These are phyloP conservation scores for Corylus avellana DNA, from an alignment of 306 rosid genomes.

Conservation along the genomic window DNA sequence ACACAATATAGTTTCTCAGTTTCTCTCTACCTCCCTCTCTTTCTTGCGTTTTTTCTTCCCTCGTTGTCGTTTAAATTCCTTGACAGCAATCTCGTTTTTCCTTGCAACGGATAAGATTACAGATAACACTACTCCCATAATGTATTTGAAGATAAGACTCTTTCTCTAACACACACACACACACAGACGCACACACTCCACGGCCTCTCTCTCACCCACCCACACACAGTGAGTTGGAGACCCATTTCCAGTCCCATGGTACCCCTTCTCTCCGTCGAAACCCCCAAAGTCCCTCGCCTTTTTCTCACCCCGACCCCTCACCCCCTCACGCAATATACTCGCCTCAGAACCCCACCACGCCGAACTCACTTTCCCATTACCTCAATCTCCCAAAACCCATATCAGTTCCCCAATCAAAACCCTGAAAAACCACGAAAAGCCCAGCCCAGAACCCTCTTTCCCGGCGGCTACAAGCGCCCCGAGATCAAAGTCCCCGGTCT, in stretches of 20 bases:
- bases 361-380: conserved; percentile 26
- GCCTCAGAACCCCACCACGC: conserved; percentile 31
- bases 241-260: conserved; percentile 43
- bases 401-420: conserved; percentile 28
- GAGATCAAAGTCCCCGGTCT: conserved; percentile 68
- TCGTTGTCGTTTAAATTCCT: neutral
- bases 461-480: conserved; percentile 92
- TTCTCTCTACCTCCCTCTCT: no score
- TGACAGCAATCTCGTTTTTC: no score
- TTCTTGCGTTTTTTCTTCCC: neutral
- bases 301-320: conserved; percentile 23
- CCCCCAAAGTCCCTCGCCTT: conserved; percentile 26
- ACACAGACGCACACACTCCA: neutral
- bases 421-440: conserved; percentile 26
- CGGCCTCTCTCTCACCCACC: conserved; percentile 1
- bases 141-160: neutral
- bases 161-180: neutral
- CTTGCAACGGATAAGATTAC: conserved; percentile 18
- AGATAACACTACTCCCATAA: neutral
- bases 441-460: conserved; percentile 61
- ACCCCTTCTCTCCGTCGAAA: conserved; percentile 35
- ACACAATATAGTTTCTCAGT: no score
- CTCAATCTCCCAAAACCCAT: conserved; percentile 43
- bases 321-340: conserved; percentile 32
- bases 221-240: neutral